These are phyloP conservation scores for Panaeolus cyanescens DNA, from an alignment of 768 basidiomycete genomes.

Conservation along the genomic window DNA sequence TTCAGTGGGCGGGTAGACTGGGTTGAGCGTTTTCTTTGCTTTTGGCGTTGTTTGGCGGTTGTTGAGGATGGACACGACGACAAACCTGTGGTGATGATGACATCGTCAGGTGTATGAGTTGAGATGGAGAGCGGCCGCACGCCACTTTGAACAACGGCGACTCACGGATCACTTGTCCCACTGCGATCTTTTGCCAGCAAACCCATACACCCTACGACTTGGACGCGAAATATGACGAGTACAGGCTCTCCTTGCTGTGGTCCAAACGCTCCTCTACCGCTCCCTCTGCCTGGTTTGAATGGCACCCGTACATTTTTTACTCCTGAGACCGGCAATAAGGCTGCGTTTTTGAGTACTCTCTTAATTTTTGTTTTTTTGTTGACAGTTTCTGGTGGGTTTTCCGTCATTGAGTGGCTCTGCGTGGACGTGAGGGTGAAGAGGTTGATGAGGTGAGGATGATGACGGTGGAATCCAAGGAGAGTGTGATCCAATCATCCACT, in stretches of 20 bases:
- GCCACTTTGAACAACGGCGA: conserved; percentile 14
- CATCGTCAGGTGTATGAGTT: background rate
- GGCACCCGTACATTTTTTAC: conserved; percentile 28
- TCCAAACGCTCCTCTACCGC: conserved; percentile 27
- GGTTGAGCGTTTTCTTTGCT: conserved; percentile 70
- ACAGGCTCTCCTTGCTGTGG: conserved; percentile 67
- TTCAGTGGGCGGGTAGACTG: conserved; percentile 62
- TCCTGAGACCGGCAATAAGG: conserved; percentile 41
- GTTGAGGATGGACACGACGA: conserved; percentile 62
- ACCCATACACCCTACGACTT: conserved; percentile 64
- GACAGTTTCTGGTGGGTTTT: background rate
- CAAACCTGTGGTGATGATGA: conserved; percentile 49
- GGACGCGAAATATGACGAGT: conserved; percentile 65
- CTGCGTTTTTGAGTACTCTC: conserved; percentile 62
- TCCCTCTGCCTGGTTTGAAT: conserved; percentile 36
- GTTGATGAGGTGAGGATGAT: background rate
- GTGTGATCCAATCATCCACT: background rate
- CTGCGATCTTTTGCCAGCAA: conserved; percentile 66
- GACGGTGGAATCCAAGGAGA: background rate
- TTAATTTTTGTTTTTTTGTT: conserved; percentile 42
- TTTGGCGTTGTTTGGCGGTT: conserved; percentile 73
- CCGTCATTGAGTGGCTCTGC: background rate
- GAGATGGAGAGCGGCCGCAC: background rate
- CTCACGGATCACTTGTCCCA: conserved; percentile 79
- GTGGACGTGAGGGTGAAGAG: background rate